These are phyloP conservation scores for Scedosporium boydii DNA, from an alignment of 2,329 filamentous ascomycete species.

Conservation along the genomic window DNA sequence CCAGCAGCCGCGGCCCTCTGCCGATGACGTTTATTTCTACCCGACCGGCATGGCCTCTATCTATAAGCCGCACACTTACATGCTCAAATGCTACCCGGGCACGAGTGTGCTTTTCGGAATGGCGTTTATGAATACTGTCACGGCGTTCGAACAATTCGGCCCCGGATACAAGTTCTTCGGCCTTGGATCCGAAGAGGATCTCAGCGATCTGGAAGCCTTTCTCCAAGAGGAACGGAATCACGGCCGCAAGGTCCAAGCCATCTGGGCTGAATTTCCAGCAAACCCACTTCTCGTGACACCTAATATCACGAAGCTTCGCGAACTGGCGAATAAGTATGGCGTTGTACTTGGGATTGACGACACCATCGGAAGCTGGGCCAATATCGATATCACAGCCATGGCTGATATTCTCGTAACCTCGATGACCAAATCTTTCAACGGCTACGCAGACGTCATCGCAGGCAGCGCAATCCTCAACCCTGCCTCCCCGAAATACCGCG, in stretches of 20 bases:
- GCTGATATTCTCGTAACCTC: constrained; percentile 42
- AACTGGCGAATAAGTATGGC: constrained; percentile 29
- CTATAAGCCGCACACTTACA: constrained; percentile 26
- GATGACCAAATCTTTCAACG: constrained; percentile 49
- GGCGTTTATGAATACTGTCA: constrained; percentile 40
- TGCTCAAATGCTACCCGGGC: constrained; percentile 23
- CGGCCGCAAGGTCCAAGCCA: constrained; percentile 31
- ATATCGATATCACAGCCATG: constrained; percentile 37
- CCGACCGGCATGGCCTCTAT: constrained; percentile 46
- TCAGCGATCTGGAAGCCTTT: constrained; percentile 34
- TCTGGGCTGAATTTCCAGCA: constrained; percentile 35
- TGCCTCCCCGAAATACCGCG: constrained; percentile 26
- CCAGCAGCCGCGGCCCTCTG: not conserved
- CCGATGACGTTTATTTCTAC: constrained; percentile 40
- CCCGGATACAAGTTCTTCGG: constrained; percentile 39
- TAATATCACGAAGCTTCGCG: constrained; percentile 23
- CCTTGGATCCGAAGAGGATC: constrained; percentile 26
- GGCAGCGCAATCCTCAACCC: constrained; percentile 41
- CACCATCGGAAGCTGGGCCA: constrained; percentile 35
- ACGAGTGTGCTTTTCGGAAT: constrained; percentile 36
- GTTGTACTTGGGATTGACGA: constrained; percentile 39
- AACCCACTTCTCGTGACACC: constrained; percentile 25
- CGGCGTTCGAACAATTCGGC: constrained; percentile 28
- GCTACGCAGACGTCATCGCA: constrained; percentile 44
- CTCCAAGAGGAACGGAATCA: constrained; percentile 20